phyloP scores from a whole-genome alignment of 2,329 filamentous ascomycete genomes.

The Ophiobolus disseminans region DNA sequence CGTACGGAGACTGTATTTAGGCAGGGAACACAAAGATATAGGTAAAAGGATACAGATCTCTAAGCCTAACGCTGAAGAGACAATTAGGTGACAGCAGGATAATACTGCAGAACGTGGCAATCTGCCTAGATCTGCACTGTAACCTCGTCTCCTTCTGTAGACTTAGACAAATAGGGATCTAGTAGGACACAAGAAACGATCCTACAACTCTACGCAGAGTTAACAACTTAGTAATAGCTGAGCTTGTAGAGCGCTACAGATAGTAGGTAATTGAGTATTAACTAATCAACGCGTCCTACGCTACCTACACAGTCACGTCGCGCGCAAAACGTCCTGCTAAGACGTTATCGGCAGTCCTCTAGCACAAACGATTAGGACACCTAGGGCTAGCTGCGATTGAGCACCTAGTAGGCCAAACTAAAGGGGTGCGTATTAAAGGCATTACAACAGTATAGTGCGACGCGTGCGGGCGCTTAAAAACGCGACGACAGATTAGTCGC shows the following conservation, averaged over 20 bases:
- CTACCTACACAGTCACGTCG: neutral
- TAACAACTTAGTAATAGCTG: neutral
- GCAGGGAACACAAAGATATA: neutral
- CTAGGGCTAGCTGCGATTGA: neutral
- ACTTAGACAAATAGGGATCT: neutral
- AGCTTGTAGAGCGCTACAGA: neutral
- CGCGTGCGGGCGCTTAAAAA: neutral
- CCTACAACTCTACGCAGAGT: neutral
- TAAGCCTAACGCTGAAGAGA: neutral
- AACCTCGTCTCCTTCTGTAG: neutral
- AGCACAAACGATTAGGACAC: slow-evolving; percentile 1
- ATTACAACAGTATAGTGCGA: neutral
- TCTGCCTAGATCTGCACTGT: neutral
- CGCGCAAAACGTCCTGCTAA: neutral
- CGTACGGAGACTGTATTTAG: neutral
- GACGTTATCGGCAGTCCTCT: neutral
- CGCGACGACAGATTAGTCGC: neutral
- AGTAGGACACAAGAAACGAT: neutral
- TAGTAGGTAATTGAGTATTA: neutral
- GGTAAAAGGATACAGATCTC: neutral
- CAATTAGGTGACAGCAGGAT: neutral
- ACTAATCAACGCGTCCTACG: neutral
- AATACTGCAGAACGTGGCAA: neutral
- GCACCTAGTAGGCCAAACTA: neutral
- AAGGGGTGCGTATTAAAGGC: slow-evolving; percentile 3